Evolutionary conservation across 805 yeast species (phyloP), one percentile per base, ranked within the genome.

Genomic region (Candida rishiriensis): DNA sequence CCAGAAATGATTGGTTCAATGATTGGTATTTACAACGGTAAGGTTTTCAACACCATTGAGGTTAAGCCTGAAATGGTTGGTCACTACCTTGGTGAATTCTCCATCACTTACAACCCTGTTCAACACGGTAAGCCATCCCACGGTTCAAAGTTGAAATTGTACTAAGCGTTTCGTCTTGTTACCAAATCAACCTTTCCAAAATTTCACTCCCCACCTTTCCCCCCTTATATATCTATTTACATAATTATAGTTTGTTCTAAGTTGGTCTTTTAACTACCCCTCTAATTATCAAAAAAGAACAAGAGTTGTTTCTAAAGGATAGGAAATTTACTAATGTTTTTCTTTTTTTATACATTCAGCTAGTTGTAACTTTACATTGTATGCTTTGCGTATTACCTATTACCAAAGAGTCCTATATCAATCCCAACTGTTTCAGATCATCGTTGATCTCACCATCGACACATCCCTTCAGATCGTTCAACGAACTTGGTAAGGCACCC

Each of bases 1-100:
- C 99, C 99, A 78, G 99, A 93, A 83, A 93, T 93, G 99, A 89
- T 93, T 67, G 99, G 99, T 72, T 88, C 97, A 54, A 95, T 91
- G 61, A 83, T 93, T 64, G 97, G 97, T 79, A 86, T 93, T 65
- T 93, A 93, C 96, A 93, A 93, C 84, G 99, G 99, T 80, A 93
- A 93, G 82, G 88, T 80, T 65, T 93, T 93, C 95, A 91, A 91
- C 95, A 86, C 84, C 66, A 97, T 93, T 74, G 99, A 93, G 77
- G 79, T 93, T 78, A 89, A 80, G 76, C 97, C 99, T 69, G 99
- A 93, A 82, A 93, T 93, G 99, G 90, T 91, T 72, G 98, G 99
- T 73, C 97, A 91, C 86, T 93, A 93, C 95, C 87, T 93, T 68
- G 99, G 97, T 80, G 99, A 93, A 82, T 93, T 93, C 88, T 91